These are phyloP conservation scores for Leccinum obscurum DNA, from an alignment of 768 basidiomycete genomes.

Conservation along the genomic window DNA sequence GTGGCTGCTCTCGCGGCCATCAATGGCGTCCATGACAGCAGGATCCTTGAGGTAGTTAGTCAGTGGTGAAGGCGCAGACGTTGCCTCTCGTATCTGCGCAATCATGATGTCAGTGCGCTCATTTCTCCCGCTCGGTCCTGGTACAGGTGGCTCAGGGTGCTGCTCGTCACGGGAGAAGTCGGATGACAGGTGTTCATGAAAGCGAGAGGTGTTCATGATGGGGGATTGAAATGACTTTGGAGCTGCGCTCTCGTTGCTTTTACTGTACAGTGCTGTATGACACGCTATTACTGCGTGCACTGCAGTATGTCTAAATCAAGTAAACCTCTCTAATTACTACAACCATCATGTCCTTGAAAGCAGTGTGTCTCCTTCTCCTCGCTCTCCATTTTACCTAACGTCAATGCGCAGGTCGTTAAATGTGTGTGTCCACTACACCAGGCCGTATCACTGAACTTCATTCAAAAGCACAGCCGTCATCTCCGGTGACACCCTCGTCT, in stretches of 20 bases:
- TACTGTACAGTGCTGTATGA: conserved; percentile 13
- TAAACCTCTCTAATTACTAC: background rate
- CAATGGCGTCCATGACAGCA: conserved; percentile 36
- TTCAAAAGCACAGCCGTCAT: conserved; percentile 61
- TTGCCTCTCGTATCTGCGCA: conserved; percentile 44
- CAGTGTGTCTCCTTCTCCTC: conserved; percentile 46
- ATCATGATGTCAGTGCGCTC: conserved; percentile 34
- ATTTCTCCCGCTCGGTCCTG: background rate
- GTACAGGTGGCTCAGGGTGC: conserved; percentile 8
- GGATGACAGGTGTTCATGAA: conserved; percentile 32
- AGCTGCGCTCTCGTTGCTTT: conserved; percentile 11
- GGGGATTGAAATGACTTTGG: conserved; percentile 3
- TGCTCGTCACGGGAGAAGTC: conserved; percentile 16
- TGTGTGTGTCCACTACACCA: conserved; percentile 37
- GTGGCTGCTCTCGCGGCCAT: conserved; percentile 31
- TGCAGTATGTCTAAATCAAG: no score
- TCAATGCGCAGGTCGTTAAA: conserved; percentile 52
- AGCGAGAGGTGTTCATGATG: conserved; percentile 31
- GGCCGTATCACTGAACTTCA: conserved; percentile 21
- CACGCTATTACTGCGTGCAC: no score
- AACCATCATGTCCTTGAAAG: conserved; percentile 66
- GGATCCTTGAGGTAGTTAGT: conserved; percentile 47
- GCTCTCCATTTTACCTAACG: background rate
- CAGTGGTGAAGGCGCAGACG: conserved; percentile 46
- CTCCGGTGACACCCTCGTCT: conserved; percentile 86